Conservation (phyloP, 2,329 filamentous ascomycete genomes). For the Nothophoma quercina region DNA sequence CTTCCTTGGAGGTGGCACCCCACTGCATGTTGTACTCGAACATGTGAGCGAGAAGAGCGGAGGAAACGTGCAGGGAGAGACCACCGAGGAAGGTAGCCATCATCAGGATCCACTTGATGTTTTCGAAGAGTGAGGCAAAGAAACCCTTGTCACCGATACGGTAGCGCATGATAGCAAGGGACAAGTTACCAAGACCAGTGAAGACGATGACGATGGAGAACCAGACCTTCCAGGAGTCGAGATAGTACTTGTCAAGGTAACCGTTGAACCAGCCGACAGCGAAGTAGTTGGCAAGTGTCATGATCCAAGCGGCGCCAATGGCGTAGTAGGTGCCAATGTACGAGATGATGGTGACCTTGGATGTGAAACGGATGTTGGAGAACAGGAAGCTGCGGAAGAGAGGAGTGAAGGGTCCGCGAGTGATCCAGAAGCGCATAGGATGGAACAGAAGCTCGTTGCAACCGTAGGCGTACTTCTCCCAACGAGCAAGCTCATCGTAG, state of each 20-base stretch:
- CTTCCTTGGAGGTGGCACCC: conserved; percentile 84
- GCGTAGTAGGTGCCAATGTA: conserved; percentile 76
- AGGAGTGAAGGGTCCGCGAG: conserved; percentile 68
- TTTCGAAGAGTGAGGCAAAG: conserved; percentile 60
- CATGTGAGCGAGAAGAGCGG: conserved; percentile 81
- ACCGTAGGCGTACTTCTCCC: conserved; percentile 65
- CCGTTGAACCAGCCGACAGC: conserved; percentile 74
- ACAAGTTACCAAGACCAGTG: conserved; percentile 65
- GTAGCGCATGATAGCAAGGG: conserved; percentile 68
- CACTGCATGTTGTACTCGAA: conserved; percentile 86
- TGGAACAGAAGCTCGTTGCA: conserved; percentile 75
- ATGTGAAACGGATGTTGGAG: conserved; percentile 67
- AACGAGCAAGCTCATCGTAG: conserved; percentile 72
- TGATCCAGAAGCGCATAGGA: conserved; percentile 67
- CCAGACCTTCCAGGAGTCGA: conserved; percentile 70
- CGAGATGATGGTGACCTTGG: conserved; percentile 73
- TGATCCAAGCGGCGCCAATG: conserved; percentile 69
- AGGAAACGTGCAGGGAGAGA: conserved; percentile 78
- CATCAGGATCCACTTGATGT: conserved; percentile 68
- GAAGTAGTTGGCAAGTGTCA: conserved; percentile 73
- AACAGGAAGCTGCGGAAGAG: conserved; percentile 67
- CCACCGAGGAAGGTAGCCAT: conserved; percentile 83
- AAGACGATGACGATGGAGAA: conserved; percentile 67
- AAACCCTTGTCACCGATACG: conserved; percentile 63
- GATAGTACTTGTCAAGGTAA: conserved; percentile 79